Evolutionary conservation across 306 rosid species (phyloP), one percentile per base, ranked within the genome.

Genomic region (Acacia melanoxylon): DNA sequence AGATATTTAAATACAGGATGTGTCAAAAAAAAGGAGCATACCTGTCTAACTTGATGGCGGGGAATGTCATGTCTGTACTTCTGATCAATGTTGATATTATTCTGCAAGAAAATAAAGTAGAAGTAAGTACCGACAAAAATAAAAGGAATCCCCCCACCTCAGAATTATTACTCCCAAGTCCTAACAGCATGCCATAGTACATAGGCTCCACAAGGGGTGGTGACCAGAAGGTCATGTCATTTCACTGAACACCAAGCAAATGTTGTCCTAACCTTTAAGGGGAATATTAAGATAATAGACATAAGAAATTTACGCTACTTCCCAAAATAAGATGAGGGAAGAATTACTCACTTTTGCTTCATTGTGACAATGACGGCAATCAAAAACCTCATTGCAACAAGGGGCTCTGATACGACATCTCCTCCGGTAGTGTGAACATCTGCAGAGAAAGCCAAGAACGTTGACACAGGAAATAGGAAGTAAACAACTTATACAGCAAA

Each of bases 321-420:
- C 17, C 10, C 17, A 41, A 41, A 8, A 25, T 35, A 59, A 61
- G 17, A 37, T 10, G 25, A 29, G 41, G 35, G 8, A 6, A 22
- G 25, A 25, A 49, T 33, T 44, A 52, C 88, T 71, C 63, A 86
- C 95, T 83, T 89, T 89, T 37, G 83, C 88, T 45, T 89, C 91
- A 52, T 91, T 91, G 78, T 91, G 95, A 84, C 97, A 95, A 81
- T 90, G 97, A 33, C 89, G 97, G 72, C 98, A 95, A 82, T 87
- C 86, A 80, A 91, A 89, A 70, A 91, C 75, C 80, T 91, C 98
- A 88, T 91, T 82, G 88, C 98, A 95, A 80, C 98, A 94, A 52
- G 98, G 98, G 49, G 98, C 97, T 80, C 90, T 87, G 67, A 94
- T 88, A 8, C 85, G 84, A 56, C 97, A 94, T 48, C 98, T 86